phyloP scores from a whole-genome alignment of 1,284 basidiomycete species.

The Marasmius tenuissimus region DNA sequence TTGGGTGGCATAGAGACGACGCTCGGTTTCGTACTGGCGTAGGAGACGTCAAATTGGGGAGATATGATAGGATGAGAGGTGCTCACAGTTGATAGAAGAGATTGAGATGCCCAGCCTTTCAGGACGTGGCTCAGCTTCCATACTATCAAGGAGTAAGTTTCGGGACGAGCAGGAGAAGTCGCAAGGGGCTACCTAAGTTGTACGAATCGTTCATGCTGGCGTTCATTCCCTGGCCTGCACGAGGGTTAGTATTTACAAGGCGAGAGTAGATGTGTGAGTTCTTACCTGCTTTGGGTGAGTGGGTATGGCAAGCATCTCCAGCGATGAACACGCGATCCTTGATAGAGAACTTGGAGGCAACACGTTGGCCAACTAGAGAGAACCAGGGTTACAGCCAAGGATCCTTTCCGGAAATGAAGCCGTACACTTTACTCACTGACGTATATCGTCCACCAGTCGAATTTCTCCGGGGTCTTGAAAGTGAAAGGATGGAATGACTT shows the following conservation, averaged over 20 bases:
- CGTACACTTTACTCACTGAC: constrained; percentile 45
- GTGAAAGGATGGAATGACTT: constrained; percentile 70
- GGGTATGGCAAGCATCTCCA: constrained; percentile 83
- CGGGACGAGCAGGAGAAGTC: background rate
- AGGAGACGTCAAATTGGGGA: background rate
- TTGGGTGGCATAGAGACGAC: constrained; percentile 75
- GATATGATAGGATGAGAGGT: background rate
- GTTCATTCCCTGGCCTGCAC: constrained; percentile 68
- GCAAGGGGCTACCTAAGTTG: constrained; percentile 54
- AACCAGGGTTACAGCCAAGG: background rate
- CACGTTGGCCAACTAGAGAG: constrained; percentile 67
- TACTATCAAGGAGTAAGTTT: constrained; percentile 30
- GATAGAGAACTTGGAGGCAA: constrained; percentile 67
- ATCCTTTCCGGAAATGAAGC: background rate
- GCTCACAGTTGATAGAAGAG: constrained; percentile 70
- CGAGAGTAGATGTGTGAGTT: background rate
- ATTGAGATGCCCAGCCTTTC: constrained; percentile 65
- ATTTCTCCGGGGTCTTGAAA: constrained; percentile 52
- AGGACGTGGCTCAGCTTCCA: constrained; percentile 81
- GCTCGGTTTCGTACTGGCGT: constrained; percentile 67
- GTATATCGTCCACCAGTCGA: constrained; percentile 85
- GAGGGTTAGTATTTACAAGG: background rate
- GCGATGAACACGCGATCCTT: constrained; percentile 79
- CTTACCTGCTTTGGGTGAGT: constrained; percentile 74
- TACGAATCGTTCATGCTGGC: constrained; percentile 84